Evolutionary conservation across 768 basidiomycete genomes (phyloP).

Genomic region (Phanerochaete carnosa): DNA sequence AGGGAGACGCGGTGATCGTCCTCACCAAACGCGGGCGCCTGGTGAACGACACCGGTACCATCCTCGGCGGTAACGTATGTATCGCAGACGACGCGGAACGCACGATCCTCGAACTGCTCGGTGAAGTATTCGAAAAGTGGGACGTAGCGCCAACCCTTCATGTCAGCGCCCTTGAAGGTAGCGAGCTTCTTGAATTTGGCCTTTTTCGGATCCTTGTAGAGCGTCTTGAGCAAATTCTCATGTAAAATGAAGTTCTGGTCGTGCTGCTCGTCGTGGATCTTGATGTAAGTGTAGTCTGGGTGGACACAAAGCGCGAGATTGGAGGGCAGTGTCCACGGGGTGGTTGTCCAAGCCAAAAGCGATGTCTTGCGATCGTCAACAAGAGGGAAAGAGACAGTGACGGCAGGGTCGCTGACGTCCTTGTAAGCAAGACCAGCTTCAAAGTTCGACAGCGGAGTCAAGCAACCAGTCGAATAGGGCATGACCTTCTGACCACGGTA

Average conservation of each 20-base stretch:
- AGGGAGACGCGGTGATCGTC: slow-evolving; percentile 96
- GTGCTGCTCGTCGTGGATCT: slow-evolving; percentile 88
- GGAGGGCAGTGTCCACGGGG: slow-evolving; percentile 96
- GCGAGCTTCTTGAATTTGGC: slow-evolving; percentile 92
- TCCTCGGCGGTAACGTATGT: slow-evolving; percentile 91
- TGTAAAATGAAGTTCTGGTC: slow-evolving; percentile 90
- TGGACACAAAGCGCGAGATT: slow-evolving; percentile 95
- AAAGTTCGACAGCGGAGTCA: slow-evolving; percentile 96
- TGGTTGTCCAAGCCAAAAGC: slow-evolving; percentile 97
- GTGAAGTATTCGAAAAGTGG: slow-evolving; percentile 97
- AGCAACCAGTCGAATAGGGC: slow-evolving; percentile 97
- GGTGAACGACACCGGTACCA: slow-evolving; percentile 98
- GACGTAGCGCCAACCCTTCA: slow-evolving; percentile 95
- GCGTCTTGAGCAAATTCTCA: slow-evolving; percentile 77
- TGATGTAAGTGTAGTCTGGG: slow-evolving; percentile 94
- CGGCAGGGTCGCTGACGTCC: slow-evolving; percentile 93
- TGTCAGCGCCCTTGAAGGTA: slow-evolving; percentile 83
- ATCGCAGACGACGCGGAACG: slow-evolving; percentile 86
- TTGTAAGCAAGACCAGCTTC: slow-evolving; percentile 91
- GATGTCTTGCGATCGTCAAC: slow-evolving; percentile 91
- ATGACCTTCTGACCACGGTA: slow-evolving; percentile 94
- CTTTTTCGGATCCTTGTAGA: slow-evolving; percentile 97
- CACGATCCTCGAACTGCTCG: slow-evolving; percentile 90
- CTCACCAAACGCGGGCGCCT: slow-evolving; percentile 97
- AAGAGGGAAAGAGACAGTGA: slow-evolving; percentile 90